Percentiles rank a stretch among this genome's conserved stretches.
Evolutionary conservation across 164 flowering plant genomes (phyloP).

Genomic region (Amborella trichopoda): DNA sequence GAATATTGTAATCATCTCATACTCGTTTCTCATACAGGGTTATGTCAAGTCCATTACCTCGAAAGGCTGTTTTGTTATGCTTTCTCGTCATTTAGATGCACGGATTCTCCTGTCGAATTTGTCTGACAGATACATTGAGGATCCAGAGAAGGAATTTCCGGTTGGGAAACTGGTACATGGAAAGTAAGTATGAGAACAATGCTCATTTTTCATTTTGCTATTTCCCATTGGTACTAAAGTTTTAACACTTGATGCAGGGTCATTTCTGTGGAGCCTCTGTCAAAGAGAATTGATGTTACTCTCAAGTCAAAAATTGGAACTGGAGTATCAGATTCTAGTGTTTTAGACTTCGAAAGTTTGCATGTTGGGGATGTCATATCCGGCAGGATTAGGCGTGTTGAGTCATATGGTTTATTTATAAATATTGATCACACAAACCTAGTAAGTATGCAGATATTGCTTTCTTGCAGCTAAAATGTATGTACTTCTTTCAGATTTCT

Average conservation of each 20-base stretch:
- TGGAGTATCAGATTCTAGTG: conserved; percentile 22
- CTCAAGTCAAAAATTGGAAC: conserved; percentile 27
- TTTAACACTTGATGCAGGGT: conserved; percentile 38
- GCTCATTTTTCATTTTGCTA: too few relatives aligned
- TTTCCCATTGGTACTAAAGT: too few relatives aligned
- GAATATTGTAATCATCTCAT: not conserved
- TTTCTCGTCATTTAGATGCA: conserved; percentile 86
- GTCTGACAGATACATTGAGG: conserved; percentile 53
- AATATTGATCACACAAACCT: conserved; percentile 51
- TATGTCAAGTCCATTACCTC: conserved; percentile 69
- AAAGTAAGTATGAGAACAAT: conserved; percentile 48
- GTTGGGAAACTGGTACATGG: conserved; percentile 74
- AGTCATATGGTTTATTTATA: conserved; percentile 76
- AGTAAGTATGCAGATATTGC: conserved; percentile 25
- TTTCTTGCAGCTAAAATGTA: not conserved
- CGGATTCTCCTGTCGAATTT: conserved; percentile 77
- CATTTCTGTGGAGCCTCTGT: conserved; percentile 72
- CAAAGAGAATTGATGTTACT: conserved; percentile 77
- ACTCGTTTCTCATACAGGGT: conserved; percentile 31
- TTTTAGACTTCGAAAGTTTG: conserved; percentile 28
- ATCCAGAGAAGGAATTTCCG: conserved; percentile 71
- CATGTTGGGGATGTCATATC: conserved; percentile 53
- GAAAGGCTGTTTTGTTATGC: conserved; percentile 85
- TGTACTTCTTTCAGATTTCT: not conserved
- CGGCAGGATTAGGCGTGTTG: conserved; percentile 67